These are phyloP conservation scores for Sanguinoderma infundibulare DNA, from an alignment of 1,284 basidiomycete species.

Conservation along the genomic window DNA sequence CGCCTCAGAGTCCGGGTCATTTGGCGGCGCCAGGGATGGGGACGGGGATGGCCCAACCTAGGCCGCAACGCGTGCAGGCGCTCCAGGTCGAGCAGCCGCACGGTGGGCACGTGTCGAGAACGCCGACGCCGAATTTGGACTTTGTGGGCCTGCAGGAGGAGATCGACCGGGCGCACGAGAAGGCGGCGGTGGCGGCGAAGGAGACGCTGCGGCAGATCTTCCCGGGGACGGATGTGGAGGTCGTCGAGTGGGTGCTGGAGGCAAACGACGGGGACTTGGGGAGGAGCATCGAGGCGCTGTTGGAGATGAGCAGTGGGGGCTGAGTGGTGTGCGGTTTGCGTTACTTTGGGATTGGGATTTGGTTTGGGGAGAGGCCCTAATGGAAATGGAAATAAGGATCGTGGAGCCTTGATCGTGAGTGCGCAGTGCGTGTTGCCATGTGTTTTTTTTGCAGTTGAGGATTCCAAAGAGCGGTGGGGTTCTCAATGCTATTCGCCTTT, in stretches of 20 bases:
- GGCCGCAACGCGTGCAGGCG: conserved; percentile 49
- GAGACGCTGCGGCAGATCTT: conserved; percentile 88
- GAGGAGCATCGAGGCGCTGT: conserved; percentile 82
- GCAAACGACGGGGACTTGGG: conserved; percentile 89
- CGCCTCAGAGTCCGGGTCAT: too few species aligned
- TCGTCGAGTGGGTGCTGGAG: conserved; percentile 87
- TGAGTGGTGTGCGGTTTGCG: too few species aligned
- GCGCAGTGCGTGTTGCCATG: not conserved
- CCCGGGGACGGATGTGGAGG: conserved; percentile 78
- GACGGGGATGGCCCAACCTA: too few species aligned
- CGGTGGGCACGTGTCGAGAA: conserved; percentile 54
- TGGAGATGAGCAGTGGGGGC: conserved; percentile 73
- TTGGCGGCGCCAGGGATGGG: too few species aligned
- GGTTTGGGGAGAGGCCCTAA: not conserved
- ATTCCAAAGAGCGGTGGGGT: not conserved
- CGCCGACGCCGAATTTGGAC: conserved; percentile 73
- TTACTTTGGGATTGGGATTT: not conserved
- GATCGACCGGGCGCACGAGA: conserved; percentile 77
- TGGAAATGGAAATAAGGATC: not conserved
- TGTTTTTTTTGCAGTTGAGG: not conserved
- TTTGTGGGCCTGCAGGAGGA: conserved; percentile 73
- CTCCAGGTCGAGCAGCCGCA: conserved; percentile 23
- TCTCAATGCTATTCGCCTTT: not conserved
- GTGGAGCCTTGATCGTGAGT: too few species aligned
- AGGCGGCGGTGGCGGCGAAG: conserved; percentile 64